These are phyloP conservation scores for Eucalyptus tenuipes DNA, from an alignment of 345 rosid species.

Conservation along the genomic window DNA sequence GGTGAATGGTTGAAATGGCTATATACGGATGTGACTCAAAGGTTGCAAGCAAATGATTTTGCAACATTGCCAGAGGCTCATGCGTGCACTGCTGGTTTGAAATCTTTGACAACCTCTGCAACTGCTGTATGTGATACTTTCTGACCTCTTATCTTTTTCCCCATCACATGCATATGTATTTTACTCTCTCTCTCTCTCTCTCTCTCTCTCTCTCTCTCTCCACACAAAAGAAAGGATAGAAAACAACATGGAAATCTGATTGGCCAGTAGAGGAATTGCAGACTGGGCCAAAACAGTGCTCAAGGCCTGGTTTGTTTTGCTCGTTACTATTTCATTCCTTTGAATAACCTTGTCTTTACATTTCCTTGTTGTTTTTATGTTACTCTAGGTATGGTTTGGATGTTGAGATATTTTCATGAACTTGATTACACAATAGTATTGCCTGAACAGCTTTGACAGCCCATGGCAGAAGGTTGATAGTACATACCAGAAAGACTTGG, in stretches of 20 bases:
- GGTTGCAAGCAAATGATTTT: constrained; percentile 82
- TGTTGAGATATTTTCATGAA: background rate
- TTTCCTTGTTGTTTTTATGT: background rate
- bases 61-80: constrained; percentile 95
- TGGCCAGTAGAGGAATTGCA: background rate
- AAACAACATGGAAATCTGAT: background rate
- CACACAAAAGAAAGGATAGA: background rate
- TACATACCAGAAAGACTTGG: background rate
- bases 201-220: no score
- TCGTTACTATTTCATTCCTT: background rate
- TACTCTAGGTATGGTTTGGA: background rate
- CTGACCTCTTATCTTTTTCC: background rate
- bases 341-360: background rate
- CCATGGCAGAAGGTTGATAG: background rate
- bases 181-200: background rate
- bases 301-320: background rate
- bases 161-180: background rate
- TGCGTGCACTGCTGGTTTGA: constrained; percentile 98
- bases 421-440: background rate
- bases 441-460: background rate
- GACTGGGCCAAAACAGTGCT: background rate
- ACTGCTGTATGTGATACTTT: constrained; percentile 65
- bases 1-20: constrained; percentile 99
- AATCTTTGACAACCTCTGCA: constrained; percentile 85
- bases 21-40: constrained; percentile 77